phyloP scores from a whole-genome alignment of 192 early-diverging fungal genomes.

The Backusella westeae region DNA sequence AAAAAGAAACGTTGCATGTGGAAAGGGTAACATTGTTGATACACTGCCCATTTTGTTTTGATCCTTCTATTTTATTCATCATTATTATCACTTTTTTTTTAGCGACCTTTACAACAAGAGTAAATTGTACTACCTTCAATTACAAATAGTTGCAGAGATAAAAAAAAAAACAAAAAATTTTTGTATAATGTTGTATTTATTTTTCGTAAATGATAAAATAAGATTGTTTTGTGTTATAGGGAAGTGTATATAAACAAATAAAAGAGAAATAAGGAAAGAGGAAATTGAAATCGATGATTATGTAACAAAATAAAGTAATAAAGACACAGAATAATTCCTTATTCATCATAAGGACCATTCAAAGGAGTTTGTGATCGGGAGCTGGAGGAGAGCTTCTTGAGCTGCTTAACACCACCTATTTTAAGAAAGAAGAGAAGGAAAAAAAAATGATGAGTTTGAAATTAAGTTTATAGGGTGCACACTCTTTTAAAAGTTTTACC shows the following conservation, averaged over 20 bases:
- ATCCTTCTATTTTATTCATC: background rate
- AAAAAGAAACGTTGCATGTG: slow-evolving; percentile 7
- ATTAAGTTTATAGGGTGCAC: background rate
- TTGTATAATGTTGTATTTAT: background rate
- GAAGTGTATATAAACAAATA: background rate
- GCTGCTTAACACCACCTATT: slow-evolving; percentile 3
- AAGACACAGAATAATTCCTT: background rate
- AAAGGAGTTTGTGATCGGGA: slow-evolving; percentile 15
- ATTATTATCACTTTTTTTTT: background rate
- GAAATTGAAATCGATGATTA: background rate
- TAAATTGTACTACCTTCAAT: background rate
- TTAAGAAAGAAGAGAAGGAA: background rate
- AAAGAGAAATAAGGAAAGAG: background rate
- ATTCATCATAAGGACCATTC: slow-evolving; percentile 6
- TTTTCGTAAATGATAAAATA: background rate
- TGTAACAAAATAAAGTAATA: background rate
- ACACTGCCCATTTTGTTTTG: background rate
- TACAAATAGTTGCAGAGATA: background rate
- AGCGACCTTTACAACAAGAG: background rate
- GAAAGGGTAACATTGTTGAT: background rate
- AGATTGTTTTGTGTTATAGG: background rate
- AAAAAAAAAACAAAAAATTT: background rate
- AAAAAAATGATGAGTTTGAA: slow-evolving; percentile 6
- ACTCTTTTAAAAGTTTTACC: slow-evolving; percentile 30
- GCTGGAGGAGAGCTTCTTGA: slow-evolving; percentile 2